Evolutionary conservation across 345 rosid genomes (phyloP).

Genomic region (Brassica napus): DNA sequence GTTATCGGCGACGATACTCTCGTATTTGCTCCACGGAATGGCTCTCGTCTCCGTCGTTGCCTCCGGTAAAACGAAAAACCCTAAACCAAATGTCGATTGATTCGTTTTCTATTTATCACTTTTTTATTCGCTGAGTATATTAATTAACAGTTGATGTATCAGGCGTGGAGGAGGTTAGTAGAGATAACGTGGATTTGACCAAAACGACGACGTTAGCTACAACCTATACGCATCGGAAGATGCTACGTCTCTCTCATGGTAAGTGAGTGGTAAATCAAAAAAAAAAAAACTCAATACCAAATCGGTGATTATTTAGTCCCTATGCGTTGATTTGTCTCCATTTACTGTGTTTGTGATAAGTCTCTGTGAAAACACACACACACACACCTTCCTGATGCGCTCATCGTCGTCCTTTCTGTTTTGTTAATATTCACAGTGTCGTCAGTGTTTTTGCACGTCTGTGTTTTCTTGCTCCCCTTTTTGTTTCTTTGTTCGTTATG

Average conservation of each 20-base stretch:
- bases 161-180: slow-evolving; percentile 25
- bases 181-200: neutral
- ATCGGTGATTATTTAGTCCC: slow-evolving; percentile 10
- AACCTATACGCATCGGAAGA: slow-evolving; percentile 49
- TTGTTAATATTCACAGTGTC: slow-evolving; percentile 17
- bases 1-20: neutral
- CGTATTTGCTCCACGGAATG: slow-evolving; percentile 17
- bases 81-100: neutral
- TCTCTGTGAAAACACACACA: slow-evolving; percentile 20
- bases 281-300: neutral
- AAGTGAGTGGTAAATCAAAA: neutral
- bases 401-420: slow-evolving; percentile 21
- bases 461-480: slow-evolving; percentile 38
- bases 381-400: slow-evolving; percentile 36
- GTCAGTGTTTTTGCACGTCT: slow-evolving; percentile 53
- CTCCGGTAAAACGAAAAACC: neutral
- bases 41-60: slow-evolving; percentile 17
- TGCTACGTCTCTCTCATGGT: slow-evolving; percentile 49
- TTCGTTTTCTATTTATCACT: neutral
- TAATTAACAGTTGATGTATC: slow-evolving; percentile 14
- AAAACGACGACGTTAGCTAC: slow-evolving; percentile 15
- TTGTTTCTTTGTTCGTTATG: slow-evolving; percentile 36
- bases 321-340: slow-evolving; percentile 3
- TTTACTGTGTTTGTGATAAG: slow-evolving; percentile 8
- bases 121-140: neutral